Evolutionary conservation across 768 basidiomycete genomes (phyloP), one percentile per base, ranked within the genome.

Genomic region (Nevesoporus exiguus): DNA sequence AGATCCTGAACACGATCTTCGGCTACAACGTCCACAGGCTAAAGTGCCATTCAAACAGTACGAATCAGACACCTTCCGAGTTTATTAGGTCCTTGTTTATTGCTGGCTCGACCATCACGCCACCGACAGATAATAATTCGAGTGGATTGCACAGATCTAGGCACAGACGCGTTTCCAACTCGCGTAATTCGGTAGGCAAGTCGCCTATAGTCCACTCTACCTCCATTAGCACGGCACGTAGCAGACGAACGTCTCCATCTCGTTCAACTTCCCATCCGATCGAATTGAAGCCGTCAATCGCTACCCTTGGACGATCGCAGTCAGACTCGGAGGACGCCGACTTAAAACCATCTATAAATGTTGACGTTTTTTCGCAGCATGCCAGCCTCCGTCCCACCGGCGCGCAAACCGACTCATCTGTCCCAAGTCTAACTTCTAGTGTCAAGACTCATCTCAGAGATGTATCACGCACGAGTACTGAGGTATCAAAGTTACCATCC

Each of bases 1-100:
- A 89, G 87, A 81, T 79, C 14, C 69, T 90, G 27, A 74, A 78
- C 34, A 75, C 76, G 21, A 66, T 88, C 14, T 86, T 90, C 65
- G 82, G 84, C 24, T 71, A 81, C 49, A 64, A 76, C 21, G 77
- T 82, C 0, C 83, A 85, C 55, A 83, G 77, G 65, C 62, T 83
- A 53, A 85, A 78, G 66, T 73, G 83, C 53, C 71, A 74, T 48
- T n/a, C 61, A 40, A 55, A 51, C 15, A 48, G 51, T 37, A 50
- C 56, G 22, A 59, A 47, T 19, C 57, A 54, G 45, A 56, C 61
- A 21, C 67, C 58, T 25, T 63, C 58, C 24, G 60, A 57, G 45
- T 72, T 76, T 54, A 61, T 80, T 25, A 66, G 66, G 33, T 71
- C 71, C 29, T 43, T 80, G 7, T 77, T 79, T 59, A 61, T 74